Conservation (phyloP, 2,329 filamentous ascomycete species). For the Parafenestella ontariensis region DNA sequence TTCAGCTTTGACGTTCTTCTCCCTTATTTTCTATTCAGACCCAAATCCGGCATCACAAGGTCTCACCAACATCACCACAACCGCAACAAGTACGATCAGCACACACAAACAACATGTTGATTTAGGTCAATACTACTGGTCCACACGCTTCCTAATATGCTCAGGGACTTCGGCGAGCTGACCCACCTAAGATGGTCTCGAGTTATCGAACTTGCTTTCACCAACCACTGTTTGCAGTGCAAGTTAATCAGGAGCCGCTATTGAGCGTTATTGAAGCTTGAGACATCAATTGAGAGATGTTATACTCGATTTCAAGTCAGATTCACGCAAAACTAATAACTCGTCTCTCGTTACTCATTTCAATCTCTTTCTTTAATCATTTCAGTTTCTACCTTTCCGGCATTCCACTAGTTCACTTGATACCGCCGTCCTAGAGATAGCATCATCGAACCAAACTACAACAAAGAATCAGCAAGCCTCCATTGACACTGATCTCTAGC, state of each 20-base stretch:
- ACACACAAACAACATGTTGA: neutral
- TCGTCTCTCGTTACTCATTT: neutral
- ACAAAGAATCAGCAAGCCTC: neutral
- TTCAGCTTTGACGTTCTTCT: conserved; percentile 22
- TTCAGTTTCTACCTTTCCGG: conserved; percentile 1
- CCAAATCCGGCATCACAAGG: conserved; percentile 32
- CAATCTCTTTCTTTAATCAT: neutral
- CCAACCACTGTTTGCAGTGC: conserved; percentile 10
- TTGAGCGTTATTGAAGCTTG: conserved; percentile 34
- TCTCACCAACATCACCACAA: conserved; percentile 24
- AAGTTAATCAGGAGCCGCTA: conserved; percentile 22
- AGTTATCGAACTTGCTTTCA: conserved; percentile 17
- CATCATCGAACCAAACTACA: neutral
- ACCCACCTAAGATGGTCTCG: neutral
- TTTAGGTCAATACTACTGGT: conserved; percentile 1
- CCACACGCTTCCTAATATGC: conserved; percentile 10
- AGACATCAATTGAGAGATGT: conserved; percentile 21
- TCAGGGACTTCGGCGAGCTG: conserved; percentile 3
- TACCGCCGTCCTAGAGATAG: conserved; percentile 1
- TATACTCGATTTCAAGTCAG: neutral
- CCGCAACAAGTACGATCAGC: conserved; percentile 5
- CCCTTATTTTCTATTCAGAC: conserved; percentile 45
- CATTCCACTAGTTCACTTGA: neutral
- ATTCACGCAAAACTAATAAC: neutral
- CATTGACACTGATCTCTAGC: neutral